Base-by-base conservation (phyloP, 352 stramenopile species). In the Stramenopiles sp. region DNA sequence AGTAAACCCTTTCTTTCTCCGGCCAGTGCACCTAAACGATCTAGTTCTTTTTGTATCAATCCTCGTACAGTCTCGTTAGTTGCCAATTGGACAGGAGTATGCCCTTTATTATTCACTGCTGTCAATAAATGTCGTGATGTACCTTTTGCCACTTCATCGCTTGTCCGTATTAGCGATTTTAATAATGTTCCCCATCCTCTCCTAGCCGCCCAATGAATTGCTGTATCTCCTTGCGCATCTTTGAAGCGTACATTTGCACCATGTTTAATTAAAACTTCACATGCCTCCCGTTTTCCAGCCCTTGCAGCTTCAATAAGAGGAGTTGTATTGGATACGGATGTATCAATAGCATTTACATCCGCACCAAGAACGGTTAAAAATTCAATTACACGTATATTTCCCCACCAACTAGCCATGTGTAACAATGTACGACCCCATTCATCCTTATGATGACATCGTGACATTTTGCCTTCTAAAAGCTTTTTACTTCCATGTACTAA, bases 131-230 rank as follows among this genome's bases (percentile, higher is more conserved):
- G n/a, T n/a, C n/a, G n/a, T n/a, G n/a, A n/a, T n/a, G n/a, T n/a
- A n/a, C n/a, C n/a, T n/a, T n/a, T n/a, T n/a, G n/a, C n/a, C n/a
- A n/a, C n/a, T n/a, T n/a, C n/a, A n/a, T n/a, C n/a, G n/a, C n/a
- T n/a, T n/a, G n/a, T n/a, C n/a, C n/a, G n/a, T n/a, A n/a, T n/a
- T n/a, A n/a, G n/a, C n/a, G n/a, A n/a, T n/a, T n/a, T n/a, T n/a
- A n/a, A n/a, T n/a, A n/a, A n/a, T n/a, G n/a, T 83, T 1, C 87
- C 86, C 43, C 88, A 87, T 0, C 81, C 80, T 32, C 87, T 84
- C 23, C 88, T 83, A 0, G 83, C 88, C 7, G 86, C 87, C 86
- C 86, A 91, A 78, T 92, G 88, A 7, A 92, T 88, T 6, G 86
- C 82, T 1, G 88, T 90, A 81, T 92, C 88, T 0, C 88, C 88